phyloP scores from a whole-genome alignment of 352 stramenopile species.

The Phytophthora cactorum region DNA sequence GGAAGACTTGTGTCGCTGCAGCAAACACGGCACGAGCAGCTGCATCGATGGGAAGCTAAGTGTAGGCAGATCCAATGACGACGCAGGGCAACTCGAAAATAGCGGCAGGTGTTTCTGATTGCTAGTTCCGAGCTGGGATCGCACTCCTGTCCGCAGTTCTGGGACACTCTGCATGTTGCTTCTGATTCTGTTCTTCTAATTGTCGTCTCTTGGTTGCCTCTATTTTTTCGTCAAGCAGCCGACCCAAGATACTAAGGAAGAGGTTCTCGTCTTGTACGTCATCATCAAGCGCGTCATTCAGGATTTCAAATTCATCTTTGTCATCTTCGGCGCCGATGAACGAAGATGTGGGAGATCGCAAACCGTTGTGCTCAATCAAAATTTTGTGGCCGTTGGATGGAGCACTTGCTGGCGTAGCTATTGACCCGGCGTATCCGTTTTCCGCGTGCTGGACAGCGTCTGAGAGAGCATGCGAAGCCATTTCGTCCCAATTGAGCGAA shows the following conservation, averaged over 20 bases:
- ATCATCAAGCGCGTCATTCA: constrained; percentile 70
- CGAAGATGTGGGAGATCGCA: constrained; percentile 37
- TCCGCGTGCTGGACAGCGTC: constrained; percentile 45
- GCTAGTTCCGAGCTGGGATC: constrained; percentile 23
- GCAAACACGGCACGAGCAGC: constrained; percentile 16
- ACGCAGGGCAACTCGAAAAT: constrained; percentile 17
- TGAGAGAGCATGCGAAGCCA: constrained; percentile 60
- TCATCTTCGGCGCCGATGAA: constrained; percentile 58
- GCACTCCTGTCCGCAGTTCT: constrained; percentile 9
- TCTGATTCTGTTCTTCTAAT: constrained; percentile 29
- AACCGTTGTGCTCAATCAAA: constrained; percentile 13
- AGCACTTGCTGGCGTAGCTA: constrained; percentile 18
- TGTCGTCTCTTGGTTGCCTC: constrained; percentile 37
- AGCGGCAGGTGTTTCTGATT: not conserved
- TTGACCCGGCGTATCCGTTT: constrained; percentile 30
- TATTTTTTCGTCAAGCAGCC: constrained; percentile 74
- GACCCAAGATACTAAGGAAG: constrained; percentile 68
- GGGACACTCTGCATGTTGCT: constrained; percentile 20
- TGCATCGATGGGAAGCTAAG: constrained; percentile 19
- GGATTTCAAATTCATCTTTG: constrained; percentile 78
- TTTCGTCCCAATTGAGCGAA: constrained; percentile 61
- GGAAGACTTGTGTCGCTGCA: constrained; percentile 6
- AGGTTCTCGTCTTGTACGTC: constrained; percentile 75
- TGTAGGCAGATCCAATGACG: constrained; percentile 6
- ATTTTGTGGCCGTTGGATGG: constrained; percentile 30